Evolutionary conservation across 2,329 filamentous ascomycete species (phyloP), one percentile per base, ranked within the genome.

Genomic region (Pseudogymnoascus sp.): DNA sequence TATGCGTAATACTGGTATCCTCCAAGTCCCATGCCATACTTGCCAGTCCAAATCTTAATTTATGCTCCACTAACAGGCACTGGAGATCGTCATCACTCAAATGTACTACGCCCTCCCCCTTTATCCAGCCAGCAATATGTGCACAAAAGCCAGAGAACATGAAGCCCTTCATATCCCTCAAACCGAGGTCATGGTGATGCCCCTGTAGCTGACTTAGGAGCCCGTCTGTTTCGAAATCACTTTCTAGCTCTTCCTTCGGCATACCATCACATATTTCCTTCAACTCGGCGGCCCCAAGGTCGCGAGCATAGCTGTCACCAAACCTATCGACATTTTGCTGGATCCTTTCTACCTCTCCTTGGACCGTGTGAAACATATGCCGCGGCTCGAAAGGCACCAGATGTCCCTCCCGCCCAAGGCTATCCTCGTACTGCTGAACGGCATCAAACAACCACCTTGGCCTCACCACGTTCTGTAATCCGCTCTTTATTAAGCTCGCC

Each of bases 381-480:
- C 79, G 68, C 2, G 76, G 79, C 66, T 84, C 82, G 42, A 79
- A 81, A 0, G 82, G 81, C 4, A 96, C 83, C 6, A 96, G 75
- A 11, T 79, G 61, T 66, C 81, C 75, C 73, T 84, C 73, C 12
- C 55, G 59, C 1, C 71, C 71, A 67, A 87, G 19, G 12, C 25
- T 84, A 42, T 74, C 70, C 66, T 86, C 80, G 49, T 78, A 79
- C 64, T 81, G 70, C 11, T 71, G 70, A 66, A 85, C 81, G 33
- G 82, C 81, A 72, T 97, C 92, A 28, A 90, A 79, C 2, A 97
- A 77, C 94, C 94, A 99, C 5, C 79, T 81, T 0, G 92, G 89
- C 22, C 85, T 84, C 62, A 97, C 80, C 60, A 99, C 87, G 67
- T 91, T 87, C 5, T 84, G 80, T 0, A 83, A 79, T 3, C 85